Base-by-base conservation (phyloP, 2,329 filamentous ascomycete genomes). In the Hymenoscyphus scutula region DNA sequence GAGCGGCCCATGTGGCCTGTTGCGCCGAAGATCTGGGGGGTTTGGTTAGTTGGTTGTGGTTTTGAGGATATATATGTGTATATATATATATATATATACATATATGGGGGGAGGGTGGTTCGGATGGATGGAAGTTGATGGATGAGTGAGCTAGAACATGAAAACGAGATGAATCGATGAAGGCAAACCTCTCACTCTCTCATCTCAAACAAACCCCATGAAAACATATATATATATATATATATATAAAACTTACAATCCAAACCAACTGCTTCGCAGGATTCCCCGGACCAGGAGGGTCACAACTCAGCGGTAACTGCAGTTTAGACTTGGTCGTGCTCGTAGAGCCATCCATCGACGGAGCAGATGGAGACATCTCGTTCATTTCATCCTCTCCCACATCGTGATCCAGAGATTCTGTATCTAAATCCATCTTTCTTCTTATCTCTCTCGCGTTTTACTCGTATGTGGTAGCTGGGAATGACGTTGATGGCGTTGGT, bases 1-100 rank as follows among this genome's bases (percentile, higher is more conserved):
- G 91, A 96, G 59, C 92, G 89, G 63, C 95, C 95, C 82, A 98
- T 96, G 72, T 99, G 95, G 61, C 95, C 95, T n/a, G 93, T 97
- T 56, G 92, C 93, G 56, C 95, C 95, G 76, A 97, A 99, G 60
- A 98, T 82, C 91, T 92, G 64, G 48, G 15, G 64, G 19, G 8
- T 5, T 25, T 41, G 25, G 32, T 58, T 56, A 62, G 64, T 58
- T 17, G 17, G 64, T 58, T 17, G 17, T 55, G 53, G 6, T 3
- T 29, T 29, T 56, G 34, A 34, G 8, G 45, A 51, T 51, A 51
- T 51, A 56, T 37, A 34, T 32, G 0, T 19, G 15, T 29, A n/a
- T n/a, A n/a, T n/a, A n/a, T n/a, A n/a, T n/a, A n/a, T n/a, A n/a
- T n/a, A n/a, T n/a, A n/a, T n/a, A n/a, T n/a, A n/a, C n/a, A n/a